Evolutionary conservation across 495 filamentous ascomycete species (phyloP), one percentile per base, ranked within the genome.

Genomic region (Podospora didyma): DNA sequence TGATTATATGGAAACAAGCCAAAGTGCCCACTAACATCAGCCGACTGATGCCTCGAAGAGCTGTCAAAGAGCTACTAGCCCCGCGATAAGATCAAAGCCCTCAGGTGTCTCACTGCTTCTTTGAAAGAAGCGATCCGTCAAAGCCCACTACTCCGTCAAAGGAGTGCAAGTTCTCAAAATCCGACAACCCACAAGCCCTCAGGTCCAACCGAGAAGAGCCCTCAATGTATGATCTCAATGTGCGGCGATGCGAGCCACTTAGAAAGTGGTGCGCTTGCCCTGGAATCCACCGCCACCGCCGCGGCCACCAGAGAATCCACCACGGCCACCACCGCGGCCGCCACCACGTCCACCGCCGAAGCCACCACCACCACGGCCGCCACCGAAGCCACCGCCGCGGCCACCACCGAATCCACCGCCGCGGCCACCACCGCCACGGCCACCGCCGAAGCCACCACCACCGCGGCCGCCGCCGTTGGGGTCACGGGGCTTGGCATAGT

Each of bases 211-310:
- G 50, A 34, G 54, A 62, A 68, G 64, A 71, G 68, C 72, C 74
- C 73, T 75, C 73, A 67, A 63, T 31, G 9, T 66, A 64, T 46
- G 55, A 53, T 65, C 57, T 56, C 60, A 64, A 56, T 68, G 72
- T 73, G 73, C 72, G 68, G 70, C 73, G 39, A 14, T 2, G 22
- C 23, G 31, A 61, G 26, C 60, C 66, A 57, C 59, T 82, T 88
- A 89, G 71, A 98, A 97, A 61, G 87, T 94, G 72, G 83, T 86
- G 85, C 95, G 96, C 80, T 86, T 87, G 66, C 94, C 94, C 77
- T 89, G 80, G 82, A 92, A 97, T 49, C 81, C 76, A 37, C 76
- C 62, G 49, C 82, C 76, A 50, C 82, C 76, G 51, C 83, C 77
- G 49, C 72, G 65, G 50, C 70, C 68, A 53, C 73, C 73, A 31